Evolutionary conservation across 192 early-diverging fungal genomes (phyloP), one percentile per base, ranked within the genome.

Genomic region (Coemansia sp.): DNA sequence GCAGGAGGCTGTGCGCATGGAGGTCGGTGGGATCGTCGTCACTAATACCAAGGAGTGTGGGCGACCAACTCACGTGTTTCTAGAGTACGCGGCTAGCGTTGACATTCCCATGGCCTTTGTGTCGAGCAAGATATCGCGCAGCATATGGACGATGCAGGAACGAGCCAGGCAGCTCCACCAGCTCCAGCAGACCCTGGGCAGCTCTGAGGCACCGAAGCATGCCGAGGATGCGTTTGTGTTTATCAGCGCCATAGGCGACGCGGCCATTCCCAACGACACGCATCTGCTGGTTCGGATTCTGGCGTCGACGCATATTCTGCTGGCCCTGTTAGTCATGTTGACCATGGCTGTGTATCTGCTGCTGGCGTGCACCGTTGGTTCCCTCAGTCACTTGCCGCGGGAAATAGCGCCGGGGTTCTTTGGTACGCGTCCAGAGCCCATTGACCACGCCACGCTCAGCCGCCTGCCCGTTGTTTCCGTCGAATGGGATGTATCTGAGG

Each of bases 1-100:
- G 7, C 59, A 24, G 25, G 52, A 63, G 50, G 71, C 59, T 9
- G 48, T 27, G 17, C 59, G 50, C 9, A 27, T 48, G 14, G 71
- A 55, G 1, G 50, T 59, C 30, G 55, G 46, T 20, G 71, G 71
- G 13, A 42, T 74, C 10, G 34, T 74, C 5, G 36, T 74, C 9
- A 53, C 59, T 37, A 74, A 74, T 46, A 61, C 64, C n/a, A 63
- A 65, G 40, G 42, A 46, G 35, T 74, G 71, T 30, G 64, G 64
- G 8, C 50, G 51, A 23, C 55, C 71, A 15, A 73, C 58, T 6
- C 45, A 58, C 24, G 46, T 55, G 40, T 63, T 74, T 25, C 27
- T 74, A 18, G 59, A 73, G 10, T 60, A 55, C 9, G 42, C 63
- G 9, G 24, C 53, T 23, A 62, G 51, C 48, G 28, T 65, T 4